Evolutionary conservation across 768 basidiomycete genomes (phyloP).

Genomic region (Podaxis mareebaensis): DNA sequence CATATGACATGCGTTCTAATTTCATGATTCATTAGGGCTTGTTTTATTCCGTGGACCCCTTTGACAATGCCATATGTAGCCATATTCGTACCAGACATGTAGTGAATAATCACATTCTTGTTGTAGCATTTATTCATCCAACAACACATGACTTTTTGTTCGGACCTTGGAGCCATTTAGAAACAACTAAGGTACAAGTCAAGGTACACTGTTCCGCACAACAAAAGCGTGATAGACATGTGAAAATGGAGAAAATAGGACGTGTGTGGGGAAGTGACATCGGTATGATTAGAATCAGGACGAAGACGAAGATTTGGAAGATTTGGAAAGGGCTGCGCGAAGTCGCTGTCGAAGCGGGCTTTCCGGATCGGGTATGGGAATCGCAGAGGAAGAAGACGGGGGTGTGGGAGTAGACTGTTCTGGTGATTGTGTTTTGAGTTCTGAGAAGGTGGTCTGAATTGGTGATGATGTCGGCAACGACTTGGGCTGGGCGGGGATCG

Average conservation of each 20-base stretch:
- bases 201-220: slow-evolving; percentile 7
- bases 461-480: background rate
- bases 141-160: background rate
- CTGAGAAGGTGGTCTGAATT: background rate
- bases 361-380: background rate
- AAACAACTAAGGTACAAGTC: background rate
- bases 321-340: slow-evolving; percentile 14
- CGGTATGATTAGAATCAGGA: background rate
- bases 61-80: background rate
- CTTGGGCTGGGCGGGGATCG: background rate
- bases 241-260: background rate
- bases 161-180: background rate
- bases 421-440: slow-evolving; percentile 7
- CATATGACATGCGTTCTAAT: background rate
- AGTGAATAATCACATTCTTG: background rate
- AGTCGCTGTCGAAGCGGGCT: slow-evolving; percentile 13
- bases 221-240: slow-evolving; percentile 17
- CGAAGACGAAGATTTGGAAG: slow-evolving; percentile 4
- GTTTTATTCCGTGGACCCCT: background rate
- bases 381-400: slow-evolving; percentile 4
- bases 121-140: background rate
- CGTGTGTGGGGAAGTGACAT: background rate
- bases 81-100: background rate
- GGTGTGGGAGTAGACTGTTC: background rate
- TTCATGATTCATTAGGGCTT: background rate